Evolutionary conservation across 2,329 filamentous ascomycete species (phyloP), one percentile per base, ranked within the genome.

Genomic region (Cryphonectria naterciae): DNA sequence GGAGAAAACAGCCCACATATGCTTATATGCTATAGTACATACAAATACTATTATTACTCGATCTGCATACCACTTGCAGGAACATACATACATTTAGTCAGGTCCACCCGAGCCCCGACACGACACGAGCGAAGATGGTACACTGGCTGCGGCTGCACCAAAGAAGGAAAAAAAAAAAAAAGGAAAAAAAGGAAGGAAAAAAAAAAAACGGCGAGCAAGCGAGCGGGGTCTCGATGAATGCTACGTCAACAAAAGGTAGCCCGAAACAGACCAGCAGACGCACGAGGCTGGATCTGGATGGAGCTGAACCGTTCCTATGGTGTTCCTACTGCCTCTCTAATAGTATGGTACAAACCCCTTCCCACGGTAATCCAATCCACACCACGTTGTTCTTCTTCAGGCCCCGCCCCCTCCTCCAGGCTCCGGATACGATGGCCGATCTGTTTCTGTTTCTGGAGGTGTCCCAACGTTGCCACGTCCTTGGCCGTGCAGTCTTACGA

Each of bases 381-480:
- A 49, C 19, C 46, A 52, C 49, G 49, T 25, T 28, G 52, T 56
- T 28, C 13, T 56, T 28, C 13, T 22, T 6, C 7, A 25, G 52
- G 52, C 25, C 54, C 54, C 52, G 2, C 37, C 37, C 37, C 37
- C 37, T 11, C 37, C 37, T 13, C 35, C 28, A 32, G 22, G 17
- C 54, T 17, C 28, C 37, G 32, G 60, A 62, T 62, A 62, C 60
- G 35, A 41, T 19, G 60, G 37, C 54, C 60, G 43, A 65, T 65
- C 62, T 46, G 39, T 17, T 65, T 65, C 39, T 65, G 25, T 11
- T 37, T 35, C 35, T 28, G 39, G 39, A 49, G 37, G 11, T 17
- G n/a, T 25, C 15, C 62, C 41, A 43, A 10, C 22, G 7, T 32
- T 35, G 54, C 54, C 54, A 58, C 37, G 37, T 39, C 37, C 61